phyloP scores from a whole-genome alignment of 768 basidiomycete genomes.

The Nidularia pulvinata region DNA sequence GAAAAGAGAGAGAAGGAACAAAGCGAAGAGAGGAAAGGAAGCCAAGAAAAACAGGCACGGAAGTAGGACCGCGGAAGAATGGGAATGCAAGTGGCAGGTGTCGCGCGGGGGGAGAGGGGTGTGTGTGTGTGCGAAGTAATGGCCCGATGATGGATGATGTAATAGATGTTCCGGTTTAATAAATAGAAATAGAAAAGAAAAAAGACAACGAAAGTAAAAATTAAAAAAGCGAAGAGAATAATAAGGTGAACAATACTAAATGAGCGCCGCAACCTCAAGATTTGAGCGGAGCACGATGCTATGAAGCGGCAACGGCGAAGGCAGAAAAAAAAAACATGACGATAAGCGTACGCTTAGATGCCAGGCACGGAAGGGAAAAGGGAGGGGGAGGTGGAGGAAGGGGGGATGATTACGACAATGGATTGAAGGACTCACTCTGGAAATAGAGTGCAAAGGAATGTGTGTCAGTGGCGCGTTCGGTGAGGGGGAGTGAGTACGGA shows the following conservation, averaged over 20 bases:
- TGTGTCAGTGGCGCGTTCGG: constrained; percentile 3
- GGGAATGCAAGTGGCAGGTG: constrained; percentile 4
- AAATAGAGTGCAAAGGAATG: constrained; percentile 9
- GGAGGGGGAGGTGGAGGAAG: constrained; percentile 15
- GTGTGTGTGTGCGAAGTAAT: neutral
- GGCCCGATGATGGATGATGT: neutral
- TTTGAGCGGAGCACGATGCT: constrained; percentile 72
- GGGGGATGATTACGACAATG: constrained; percentile 16
- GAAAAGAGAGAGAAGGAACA: constrained; percentile 16
- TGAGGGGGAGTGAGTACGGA: neutral
- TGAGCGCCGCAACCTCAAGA: constrained; percentile 65
- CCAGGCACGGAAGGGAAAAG: constrained; percentile 12
- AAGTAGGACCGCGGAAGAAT: constrained; percentile 8
- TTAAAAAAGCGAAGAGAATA: neutral
- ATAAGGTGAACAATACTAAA: constrained; percentile 29
- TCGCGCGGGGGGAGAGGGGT: neutral
- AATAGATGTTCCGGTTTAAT: neutral
- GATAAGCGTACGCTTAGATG: constrained; percentile 27
- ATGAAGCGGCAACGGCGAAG: constrained; percentile 16
- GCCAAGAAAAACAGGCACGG: neutral
- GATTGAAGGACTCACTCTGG: constrained; percentile 63
- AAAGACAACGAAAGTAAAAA: constrained; percentile 7
- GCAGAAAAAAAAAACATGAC: constrained; percentile 8
- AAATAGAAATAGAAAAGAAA: constrained; percentile 1
- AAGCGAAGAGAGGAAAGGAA: constrained; percentile 8